Evolutionary conservation across 768 basidiomycete genomes (phyloP), one percentile per base, ranked within the genome.

Genomic region (Termitomyces eurrhizus): DNA sequence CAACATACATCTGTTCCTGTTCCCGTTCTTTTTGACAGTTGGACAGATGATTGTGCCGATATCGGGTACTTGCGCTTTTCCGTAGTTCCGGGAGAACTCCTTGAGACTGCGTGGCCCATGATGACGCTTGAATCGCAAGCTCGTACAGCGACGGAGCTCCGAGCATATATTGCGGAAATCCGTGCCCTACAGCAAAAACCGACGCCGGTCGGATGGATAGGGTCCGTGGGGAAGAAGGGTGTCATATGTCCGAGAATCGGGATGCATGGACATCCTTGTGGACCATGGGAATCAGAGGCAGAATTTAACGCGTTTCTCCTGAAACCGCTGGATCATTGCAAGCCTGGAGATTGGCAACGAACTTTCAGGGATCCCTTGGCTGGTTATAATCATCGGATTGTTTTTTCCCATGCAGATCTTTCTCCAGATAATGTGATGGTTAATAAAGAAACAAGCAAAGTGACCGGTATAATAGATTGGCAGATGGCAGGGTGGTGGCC

Each of bases 391-490:
- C 41, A 42, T 55, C 41, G 11, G 29, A 55, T 55, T 14, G 53
- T 55, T 39, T 58, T 62, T 24, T 49, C 61, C 18, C 52, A 62
- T 41, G 24, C 44, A 44, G 57, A 58, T 37, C 39, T 53, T 26
- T 33, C 51, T 39, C 33, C 36, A 8, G 33, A 13, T 4, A 58
- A 58, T 56, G 32, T 62, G 36, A 41, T 58, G 14, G 45, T 62
- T 29, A 35, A 52, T 14, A 26, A 9, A 41, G 57, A 52, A 2
- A 49, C 46, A 24, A 60, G 62, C n/a, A 54, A 65, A 36, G 60
- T 68, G 24, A 46, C 64, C 24, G 67, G 55, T 32, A 64, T 67
- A 56, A 45, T 67, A 42, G 65, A 68, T 45, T 68, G 65, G 67
- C 58, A 64, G n/a, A 59, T 60, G 33, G 62, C 59, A 44, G 63